Evolutionary conservation across 352 stramenopile species (phyloP).

Genomic region (Blastocystis sp.): DNA sequence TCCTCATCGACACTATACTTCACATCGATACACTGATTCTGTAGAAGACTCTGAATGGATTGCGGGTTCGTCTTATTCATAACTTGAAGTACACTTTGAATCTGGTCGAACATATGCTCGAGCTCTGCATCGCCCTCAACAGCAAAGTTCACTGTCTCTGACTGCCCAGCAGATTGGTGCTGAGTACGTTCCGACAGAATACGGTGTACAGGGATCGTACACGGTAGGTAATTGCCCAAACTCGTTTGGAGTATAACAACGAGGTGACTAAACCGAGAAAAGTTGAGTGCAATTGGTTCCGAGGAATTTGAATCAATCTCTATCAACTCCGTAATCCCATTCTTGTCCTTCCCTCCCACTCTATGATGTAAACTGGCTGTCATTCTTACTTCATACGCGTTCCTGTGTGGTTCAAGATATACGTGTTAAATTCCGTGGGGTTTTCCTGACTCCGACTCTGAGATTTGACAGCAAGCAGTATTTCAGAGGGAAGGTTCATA

Average conservation of each 20-base stretch:
- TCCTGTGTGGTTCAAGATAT: not conserved
- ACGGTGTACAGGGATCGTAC: not conserved
- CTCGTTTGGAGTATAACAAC: not conserved
- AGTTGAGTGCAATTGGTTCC: not conserved
- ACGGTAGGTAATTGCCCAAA: not conserved
- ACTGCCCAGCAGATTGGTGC: not conserved
- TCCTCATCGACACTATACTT: not conserved
- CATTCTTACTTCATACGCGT: not conserved
- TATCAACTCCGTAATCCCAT: not conserved
- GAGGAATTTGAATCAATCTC: not conserved
- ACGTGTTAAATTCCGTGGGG: not conserved
- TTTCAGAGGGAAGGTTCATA: not conserved
- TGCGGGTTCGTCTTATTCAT: not conserved
- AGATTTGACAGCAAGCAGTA: not conserved
- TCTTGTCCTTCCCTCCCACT: slow-evolving; percentile 36
- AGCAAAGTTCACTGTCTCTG: not conserved
- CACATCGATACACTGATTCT: not conserved
- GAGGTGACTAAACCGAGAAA: not conserved
- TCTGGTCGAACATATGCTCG: not conserved
- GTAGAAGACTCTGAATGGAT: not conserved
- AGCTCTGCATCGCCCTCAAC: not conserved
- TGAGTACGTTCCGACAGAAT: not conserved
- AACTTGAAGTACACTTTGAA: not conserved
- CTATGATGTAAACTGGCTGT: not conserved
- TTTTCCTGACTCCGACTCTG: not conserved